Percentiles rank a stretch among this genome's conserved stretches.
These are phyloP conservation scores for Fusarium fujikuroi DNA, from an alignment of 2,329 filamentous ascomycete genomes.

Conservation along the genomic window DNA sequence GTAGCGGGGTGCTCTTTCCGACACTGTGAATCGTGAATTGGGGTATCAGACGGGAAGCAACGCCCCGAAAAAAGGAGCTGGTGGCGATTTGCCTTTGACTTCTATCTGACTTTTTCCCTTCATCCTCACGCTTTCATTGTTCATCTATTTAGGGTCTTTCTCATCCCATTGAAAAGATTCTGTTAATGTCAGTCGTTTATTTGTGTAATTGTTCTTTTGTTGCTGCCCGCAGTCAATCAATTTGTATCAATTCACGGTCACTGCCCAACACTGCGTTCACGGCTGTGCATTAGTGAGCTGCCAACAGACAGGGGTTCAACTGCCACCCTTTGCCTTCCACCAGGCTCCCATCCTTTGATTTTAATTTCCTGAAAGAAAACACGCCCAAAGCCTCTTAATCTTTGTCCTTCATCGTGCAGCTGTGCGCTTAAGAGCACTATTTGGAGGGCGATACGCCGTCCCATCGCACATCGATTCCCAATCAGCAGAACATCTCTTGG, in stretches of 20 bases:
- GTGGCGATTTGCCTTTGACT: constrained; percentile 41
- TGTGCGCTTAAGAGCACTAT: neutral
- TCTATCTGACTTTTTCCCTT: constrained; percentile 15
- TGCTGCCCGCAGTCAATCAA: constrained; percentile 12
- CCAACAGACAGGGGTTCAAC: constrained; percentile 22
- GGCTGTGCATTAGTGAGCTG: constrained; percentile 31
- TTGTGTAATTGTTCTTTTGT: constrained; percentile 9
- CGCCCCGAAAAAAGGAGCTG: constrained; percentile 39
- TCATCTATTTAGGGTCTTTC: constrained; percentile 1
- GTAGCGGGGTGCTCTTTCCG: constrained; percentile 44
- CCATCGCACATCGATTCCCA: neutral
- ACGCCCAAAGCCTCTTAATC: neutral
- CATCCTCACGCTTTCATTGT: constrained; percentile 11
- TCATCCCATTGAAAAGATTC: neutral
- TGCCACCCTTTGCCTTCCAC: constrained; percentile 1
- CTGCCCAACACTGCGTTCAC: constrained; percentile 14
- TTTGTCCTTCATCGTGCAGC: neutral
- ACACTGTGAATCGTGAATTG: constrained; percentile 47
- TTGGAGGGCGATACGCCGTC: neutral
- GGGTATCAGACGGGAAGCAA: constrained; percentile 23
- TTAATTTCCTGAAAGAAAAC: neutral
- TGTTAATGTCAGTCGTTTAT: constrained; percentile 2
- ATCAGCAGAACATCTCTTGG: neutral
- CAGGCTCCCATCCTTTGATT: neutral
- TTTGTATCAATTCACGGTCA: constrained; percentile 19